These are phyloP conservation scores for Hypholoma sublateritium DNA, from an alignment of 768 basidiomycete genomes.

Conservation along the genomic window DNA sequence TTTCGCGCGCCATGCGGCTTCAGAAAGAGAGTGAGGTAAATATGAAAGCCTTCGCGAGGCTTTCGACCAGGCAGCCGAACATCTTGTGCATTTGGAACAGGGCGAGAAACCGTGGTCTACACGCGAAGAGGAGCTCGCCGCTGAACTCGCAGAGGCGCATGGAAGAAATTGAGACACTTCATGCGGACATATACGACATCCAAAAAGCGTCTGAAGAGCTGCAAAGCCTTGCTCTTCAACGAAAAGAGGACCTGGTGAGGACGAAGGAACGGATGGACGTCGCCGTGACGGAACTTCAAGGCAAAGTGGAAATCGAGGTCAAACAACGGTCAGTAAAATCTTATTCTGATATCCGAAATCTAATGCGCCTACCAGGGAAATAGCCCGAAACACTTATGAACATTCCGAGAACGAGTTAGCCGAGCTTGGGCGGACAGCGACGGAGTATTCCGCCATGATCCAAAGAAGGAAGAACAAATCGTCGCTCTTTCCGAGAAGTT, in stretches of 20 bases:
- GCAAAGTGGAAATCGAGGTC: slow-evolving; percentile 63
- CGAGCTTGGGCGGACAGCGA: slow-evolving; percentile 74
- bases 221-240: slow-evolving; percentile 62
- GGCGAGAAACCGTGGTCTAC: slow-evolving; percentile 68
- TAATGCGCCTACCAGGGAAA: slow-evolving; percentile 49
- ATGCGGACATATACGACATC: slow-evolving; percentile 59
- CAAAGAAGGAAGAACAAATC: slow-evolving; percentile 77
- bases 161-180: slow-evolving; percentile 57
- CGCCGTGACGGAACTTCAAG: slow-evolving; percentile 65
- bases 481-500: slow-evolving; percentile 52
- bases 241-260: slow-evolving; percentile 78
- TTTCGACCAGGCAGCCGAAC: slow-evolving; percentile 85
- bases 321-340: slow-evolving; percentile 54
- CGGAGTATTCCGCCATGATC: slow-evolving; percentile 74
- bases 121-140: slow-evolving; percentile 63
- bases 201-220: slow-evolving; percentile 69
- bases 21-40: slow-evolving; percentile 81
- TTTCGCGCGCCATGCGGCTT: slow-evolving; percentile 73
- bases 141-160: slow-evolving; percentile 58
- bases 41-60: slow-evolving; percentile 67
- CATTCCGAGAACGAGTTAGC: slow-evolving; percentile 68
- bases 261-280: slow-evolving; percentile 75
- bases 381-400: slow-evolving; percentile 57
- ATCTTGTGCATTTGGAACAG: slow-evolving; percentile 77
- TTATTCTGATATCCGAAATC: neutral